Conservation (phyloP, 768 basidiomycete genomes). For the Tulasnella sp. region DNA sequence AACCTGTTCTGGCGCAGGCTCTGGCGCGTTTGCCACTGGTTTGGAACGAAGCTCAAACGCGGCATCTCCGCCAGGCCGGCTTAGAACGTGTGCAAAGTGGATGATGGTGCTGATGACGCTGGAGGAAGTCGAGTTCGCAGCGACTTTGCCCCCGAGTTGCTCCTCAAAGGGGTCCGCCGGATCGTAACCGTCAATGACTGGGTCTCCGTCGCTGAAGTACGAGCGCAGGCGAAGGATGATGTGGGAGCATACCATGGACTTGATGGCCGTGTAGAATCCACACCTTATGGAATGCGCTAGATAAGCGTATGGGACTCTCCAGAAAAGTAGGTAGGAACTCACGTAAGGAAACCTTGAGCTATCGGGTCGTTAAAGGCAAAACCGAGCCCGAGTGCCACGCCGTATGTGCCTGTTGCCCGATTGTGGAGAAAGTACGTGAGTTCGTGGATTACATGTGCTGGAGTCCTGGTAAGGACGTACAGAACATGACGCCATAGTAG, state of each 20-base stretch:
- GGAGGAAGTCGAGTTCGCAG: not conserved
- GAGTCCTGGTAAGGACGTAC: not conserved
- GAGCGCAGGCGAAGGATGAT: slow-evolving; percentile 12
- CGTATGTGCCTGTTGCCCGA: not conserved
- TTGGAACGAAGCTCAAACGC: not conserved
- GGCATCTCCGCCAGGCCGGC: not conserved
- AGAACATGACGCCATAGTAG: not conserved
- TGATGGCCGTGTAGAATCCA: not conserved
- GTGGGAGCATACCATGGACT: slow-evolving; percentile 17
- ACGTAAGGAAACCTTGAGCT: not conserved
- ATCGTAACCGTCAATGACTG: not conserved
- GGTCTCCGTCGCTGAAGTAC: not conserved
- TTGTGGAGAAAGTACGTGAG: not conserved
- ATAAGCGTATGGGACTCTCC: no score
- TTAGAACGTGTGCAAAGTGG: not conserved
- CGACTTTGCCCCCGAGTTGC: not conserved
- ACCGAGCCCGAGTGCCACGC: not conserved
- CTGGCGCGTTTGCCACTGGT: not conserved
- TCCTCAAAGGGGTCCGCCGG: not conserved
- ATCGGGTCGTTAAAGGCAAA: not conserved
- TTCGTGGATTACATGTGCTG: not conserved
- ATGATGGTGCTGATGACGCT: not conserved
- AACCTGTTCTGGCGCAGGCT: not conserved
- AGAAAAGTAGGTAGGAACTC: not conserved
- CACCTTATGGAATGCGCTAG: not conserved